A percentile compares a stretch with the other conserved stretches of the same genome.
These are phyloP conservation scores for Cutaneotrichosporon sp. DNA, from an alignment of 1,284 basidiomycete genomes.

Conservation along the genomic window DNA sequence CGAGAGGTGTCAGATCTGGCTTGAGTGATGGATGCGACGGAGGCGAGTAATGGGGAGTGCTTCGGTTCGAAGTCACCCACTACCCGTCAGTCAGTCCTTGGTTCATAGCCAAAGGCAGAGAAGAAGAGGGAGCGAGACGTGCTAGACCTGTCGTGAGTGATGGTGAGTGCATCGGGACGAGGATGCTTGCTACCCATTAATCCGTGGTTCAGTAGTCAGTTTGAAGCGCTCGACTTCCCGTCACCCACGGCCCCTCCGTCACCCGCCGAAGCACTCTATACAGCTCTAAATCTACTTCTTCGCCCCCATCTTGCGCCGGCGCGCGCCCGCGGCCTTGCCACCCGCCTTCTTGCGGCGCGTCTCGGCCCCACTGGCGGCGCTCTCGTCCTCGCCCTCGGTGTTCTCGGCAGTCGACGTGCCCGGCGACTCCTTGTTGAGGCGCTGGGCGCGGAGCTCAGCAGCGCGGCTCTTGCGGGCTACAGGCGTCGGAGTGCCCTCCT, in stretches of 20 bases:
- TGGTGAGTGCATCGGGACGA: too few species aligned
- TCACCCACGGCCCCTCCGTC: too few species aligned
- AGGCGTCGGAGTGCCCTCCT: constrained; percentile 8
- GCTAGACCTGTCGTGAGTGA: too few species aligned
- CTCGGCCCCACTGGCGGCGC: constrained; percentile 4
- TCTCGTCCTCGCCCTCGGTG: constrained; percentile 1
- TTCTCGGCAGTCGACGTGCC: constrained; percentile 1
- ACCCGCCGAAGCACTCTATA: constrained; percentile 1
- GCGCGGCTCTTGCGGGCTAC: constrained; percentile 16
- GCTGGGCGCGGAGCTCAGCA: constrained; percentile 25
- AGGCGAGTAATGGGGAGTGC: too few species aligned
- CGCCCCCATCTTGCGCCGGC: constrained; percentile 47
- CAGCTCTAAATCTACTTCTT: constrained; percentile 35
- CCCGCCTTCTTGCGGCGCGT: constrained; percentile 40
- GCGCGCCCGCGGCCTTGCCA: constrained; percentile 45
- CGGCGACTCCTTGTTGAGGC: constrained; percentile 8
- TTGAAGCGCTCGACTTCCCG: too few species aligned
- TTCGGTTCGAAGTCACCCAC: too few species aligned
- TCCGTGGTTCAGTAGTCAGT: background rate
- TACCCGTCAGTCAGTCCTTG: too few species aligned
- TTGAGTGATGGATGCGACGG: too few species aligned
- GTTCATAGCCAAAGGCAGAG: too few species aligned
- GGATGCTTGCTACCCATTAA: background rate
- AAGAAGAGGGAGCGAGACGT: too few species aligned
- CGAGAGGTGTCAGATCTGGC: too few species aligned